Evolutionary conservation across 495 filamentous ascomycete genomes (phyloP).

Genomic region (Entonaema liquescens): DNA sequence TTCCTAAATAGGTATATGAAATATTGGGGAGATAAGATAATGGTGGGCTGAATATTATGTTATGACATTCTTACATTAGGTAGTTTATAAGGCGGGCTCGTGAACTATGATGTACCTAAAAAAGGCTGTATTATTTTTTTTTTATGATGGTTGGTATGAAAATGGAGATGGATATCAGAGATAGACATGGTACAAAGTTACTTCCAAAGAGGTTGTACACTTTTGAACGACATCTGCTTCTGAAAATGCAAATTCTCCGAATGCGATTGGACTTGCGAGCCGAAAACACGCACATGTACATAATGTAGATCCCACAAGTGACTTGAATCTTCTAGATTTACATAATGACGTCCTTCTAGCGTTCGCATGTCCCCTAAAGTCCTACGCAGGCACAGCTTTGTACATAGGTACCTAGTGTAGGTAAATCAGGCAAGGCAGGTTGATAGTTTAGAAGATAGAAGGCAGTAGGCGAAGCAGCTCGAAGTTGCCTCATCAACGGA

Average conservation of each 20-base stretch:
- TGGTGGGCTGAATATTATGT: neutral
- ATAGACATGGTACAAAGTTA: neutral
- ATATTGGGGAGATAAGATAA: neutral
- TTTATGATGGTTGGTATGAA: neutral
- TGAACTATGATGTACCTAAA: neutral
- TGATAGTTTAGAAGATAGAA: neutral
- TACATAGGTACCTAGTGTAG: no score
- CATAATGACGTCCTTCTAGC: neutral
- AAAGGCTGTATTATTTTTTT: neutral
- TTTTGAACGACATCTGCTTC: neutral
- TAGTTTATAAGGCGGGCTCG: neutral
- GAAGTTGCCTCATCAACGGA: conserved; percentile 33
- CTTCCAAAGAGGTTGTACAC: neutral
- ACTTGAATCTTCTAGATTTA: conserved; percentile 28
- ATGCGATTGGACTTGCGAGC: conserved; percentile 10
- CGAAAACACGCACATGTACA: neutral
- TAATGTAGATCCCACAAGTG: neutral
- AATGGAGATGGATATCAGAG: no score
- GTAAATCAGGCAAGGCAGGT: neutral
- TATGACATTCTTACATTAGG: neutral
- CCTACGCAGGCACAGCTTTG: neutral
- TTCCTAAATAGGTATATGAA: neutral
- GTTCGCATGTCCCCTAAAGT: no score
- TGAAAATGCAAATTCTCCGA: conserved; percentile 5
- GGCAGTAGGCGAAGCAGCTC: neutral